Evolutionary conservation across 2,329 filamentous ascomycete species (phyloP), one percentile per base, ranked within the genome.

Genomic region (Fusarium begoniae): DNA sequence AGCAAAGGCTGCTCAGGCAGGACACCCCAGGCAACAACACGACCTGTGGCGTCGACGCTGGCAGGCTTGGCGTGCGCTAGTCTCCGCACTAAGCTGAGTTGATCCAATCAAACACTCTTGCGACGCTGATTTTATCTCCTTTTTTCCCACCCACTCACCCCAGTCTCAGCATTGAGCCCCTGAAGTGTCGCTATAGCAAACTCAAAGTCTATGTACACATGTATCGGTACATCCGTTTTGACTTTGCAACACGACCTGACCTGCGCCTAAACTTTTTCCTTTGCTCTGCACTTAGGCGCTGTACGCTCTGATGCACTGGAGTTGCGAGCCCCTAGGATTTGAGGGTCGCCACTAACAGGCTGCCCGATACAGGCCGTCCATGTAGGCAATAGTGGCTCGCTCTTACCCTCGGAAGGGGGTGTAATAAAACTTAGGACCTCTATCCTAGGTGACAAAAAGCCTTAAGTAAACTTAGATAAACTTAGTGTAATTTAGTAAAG

Each of bases 11-110:
- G 76, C 78, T 80, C 76, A 80, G 79, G 81, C 82, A 82, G 70
- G 78, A 79, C 76, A 78, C 83, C 82, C 84, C 78, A 85, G 84
- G 83, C 83, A 84, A 81, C 83, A 79, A 81, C 82, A 81, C 80
- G 79, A 80, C 78, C 77, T 81, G 84, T 85, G 83, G 84, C 83
- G 84, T 81, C 80, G 81, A 75, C 77, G 81, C 80, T 82, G 80
- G 80, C 77, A 81, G 80, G 78, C 79, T 81, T 81, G 80, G 80
- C 79, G 78, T 79, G 78, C 79, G 75, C 76, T 82, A 84, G 81
- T 75, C 74, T 70, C 35, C 45, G 74, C 79, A 79, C 83, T 84
- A 83, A 79, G 68, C 66, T 63, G 24, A 50, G 14, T 70, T 40
- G 65, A 68, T 72, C 85, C 83, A 86, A 86, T 86, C 82, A 85